Percentiles rank a stretch among this genome's conserved stretches.
Conservation (phyloP, 2,329 filamentous ascomycete species). For the Fusarium vanettenii region DNA sequence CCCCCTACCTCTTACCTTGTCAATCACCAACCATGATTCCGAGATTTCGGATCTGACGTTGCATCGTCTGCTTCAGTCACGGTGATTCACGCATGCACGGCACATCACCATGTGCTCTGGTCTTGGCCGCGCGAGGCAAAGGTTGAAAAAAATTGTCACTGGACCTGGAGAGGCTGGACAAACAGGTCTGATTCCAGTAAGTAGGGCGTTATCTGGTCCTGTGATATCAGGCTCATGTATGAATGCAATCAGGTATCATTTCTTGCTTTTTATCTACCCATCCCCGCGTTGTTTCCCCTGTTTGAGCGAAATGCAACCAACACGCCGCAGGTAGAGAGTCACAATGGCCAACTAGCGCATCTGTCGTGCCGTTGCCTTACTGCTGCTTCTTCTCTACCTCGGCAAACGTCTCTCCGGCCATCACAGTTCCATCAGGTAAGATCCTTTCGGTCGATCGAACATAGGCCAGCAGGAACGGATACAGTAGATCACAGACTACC, state of each 20-base stretch:
- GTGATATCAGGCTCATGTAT: background rate
- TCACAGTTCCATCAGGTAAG: conserved; percentile 52
- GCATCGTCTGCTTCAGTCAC: conserved; percentile 12
- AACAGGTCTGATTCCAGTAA: background rate
- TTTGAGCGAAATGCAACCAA: background rate
- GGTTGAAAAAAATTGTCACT: background rate
- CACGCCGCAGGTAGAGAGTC: background rate
- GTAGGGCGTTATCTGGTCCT: background rate
- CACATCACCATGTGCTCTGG: background rate
- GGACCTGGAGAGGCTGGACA: background rate
- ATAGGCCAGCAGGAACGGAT: conserved; percentile 56
- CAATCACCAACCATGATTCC: conserved; percentile 7
- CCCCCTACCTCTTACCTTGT: background rate
- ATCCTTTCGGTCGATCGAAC: conserved; percentile 53
- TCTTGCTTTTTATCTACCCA: conserved; percentile 8
- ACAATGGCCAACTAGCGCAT: background rate
- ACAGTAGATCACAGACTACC: conserved; percentile 56
- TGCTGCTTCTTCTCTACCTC: conserved; percentile 36
- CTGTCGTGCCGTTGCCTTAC: conserved; percentile 4
- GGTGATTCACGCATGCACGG: conserved; percentile 3
- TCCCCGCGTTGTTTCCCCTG: background rate
- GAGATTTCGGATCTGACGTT: conserved; percentile 21
- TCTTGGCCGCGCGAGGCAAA: background rate
- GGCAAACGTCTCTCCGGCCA: conserved; percentile 33
- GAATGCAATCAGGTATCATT: conserved; percentile 8